These are phyloP conservation scores for Camellia oleifera DNA, from an alignment of 179 eudicot species.

Conservation along the genomic window DNA sequence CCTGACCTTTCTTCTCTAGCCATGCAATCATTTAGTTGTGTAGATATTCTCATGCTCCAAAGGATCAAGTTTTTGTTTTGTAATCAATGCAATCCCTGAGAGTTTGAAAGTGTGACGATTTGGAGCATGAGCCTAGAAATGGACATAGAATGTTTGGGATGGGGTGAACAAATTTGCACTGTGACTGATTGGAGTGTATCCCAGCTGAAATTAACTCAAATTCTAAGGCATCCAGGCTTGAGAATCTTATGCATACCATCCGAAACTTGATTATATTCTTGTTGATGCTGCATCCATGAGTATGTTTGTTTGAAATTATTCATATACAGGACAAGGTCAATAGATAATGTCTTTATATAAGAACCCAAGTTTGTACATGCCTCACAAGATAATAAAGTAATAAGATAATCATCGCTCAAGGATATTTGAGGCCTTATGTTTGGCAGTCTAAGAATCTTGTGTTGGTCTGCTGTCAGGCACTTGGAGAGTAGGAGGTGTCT, in stretches of 20 bases:
- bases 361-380: too few species aligned
- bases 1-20: too few species aligned
- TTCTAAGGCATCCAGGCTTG: slow-evolving; percentile 5
- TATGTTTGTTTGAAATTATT: background rate
- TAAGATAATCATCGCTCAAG: background rate
- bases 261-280: background rate
- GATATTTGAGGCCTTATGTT: background rate
- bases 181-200: background rate
- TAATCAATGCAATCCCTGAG: background rate
- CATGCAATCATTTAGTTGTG: background rate
- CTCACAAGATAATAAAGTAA: too few species aligned
- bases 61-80: background rate
- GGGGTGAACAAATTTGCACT: background rate
- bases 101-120: background rate
- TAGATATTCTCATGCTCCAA: background rate
- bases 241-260: background rate
- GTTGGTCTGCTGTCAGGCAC: slow-evolving; percentile 63
- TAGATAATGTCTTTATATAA: too few species aligned
- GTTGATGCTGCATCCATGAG: background rate
- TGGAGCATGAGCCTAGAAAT: background rate
- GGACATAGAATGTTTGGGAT: background rate
- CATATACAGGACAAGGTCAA: background rate
- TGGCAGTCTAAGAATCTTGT: background rate
- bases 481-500: slow-evolving; percentile 98
- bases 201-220: background rate